Percentiles rank a stretch among this genome's conserved stretches.
These are phyloP conservation scores for Stellera chamaejasme DNA, from an alignment of 345 rosid species.

Conservation along the genomic window DNA sequence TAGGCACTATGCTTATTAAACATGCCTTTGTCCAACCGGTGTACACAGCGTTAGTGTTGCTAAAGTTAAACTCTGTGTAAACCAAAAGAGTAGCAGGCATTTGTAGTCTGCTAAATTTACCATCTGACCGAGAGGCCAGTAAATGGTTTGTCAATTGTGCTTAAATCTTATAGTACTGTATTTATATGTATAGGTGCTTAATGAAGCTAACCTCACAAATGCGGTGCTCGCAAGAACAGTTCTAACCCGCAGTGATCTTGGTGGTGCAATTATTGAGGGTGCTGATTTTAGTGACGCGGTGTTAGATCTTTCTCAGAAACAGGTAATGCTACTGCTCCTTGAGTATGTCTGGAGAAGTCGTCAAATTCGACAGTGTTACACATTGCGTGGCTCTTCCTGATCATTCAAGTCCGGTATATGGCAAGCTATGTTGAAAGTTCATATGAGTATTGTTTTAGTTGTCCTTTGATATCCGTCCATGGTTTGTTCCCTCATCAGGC, in stretches of 20 bases:
- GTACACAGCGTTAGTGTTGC: too few species aligned
- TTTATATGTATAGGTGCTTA: conserved; percentile 45
- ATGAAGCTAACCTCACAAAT: conserved; percentile 82
- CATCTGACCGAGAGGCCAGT: neutral
- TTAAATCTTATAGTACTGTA: neutral
- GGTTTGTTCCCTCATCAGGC: conserved; percentile 38
- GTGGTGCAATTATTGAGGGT: conserved; percentile 82
- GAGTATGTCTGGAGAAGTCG: neutral
- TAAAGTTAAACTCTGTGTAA: neutral
- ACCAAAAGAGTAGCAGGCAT: neutral
- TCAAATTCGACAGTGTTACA: neutral
- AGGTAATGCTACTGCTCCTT: conserved; percentile 25
- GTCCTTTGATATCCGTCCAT: neutral
- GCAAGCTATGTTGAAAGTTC: neutral
- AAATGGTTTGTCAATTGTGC: too few species aligned
- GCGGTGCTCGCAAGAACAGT: conserved; percentile 80
- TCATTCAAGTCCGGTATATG: neutral
- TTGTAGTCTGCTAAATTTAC: neutral
- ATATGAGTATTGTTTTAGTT: neutral
- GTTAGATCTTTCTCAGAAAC: conserved; percentile 79
- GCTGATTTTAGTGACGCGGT: conserved; percentile 98
- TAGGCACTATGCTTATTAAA: too few species aligned
- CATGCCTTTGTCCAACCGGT: too few species aligned
- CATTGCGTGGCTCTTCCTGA: too few species aligned
- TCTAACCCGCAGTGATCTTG: conserved; percentile 89